A percentile compares a stretch with the other conserved stretches of the same genome.
Evolutionary conservation across 495 filamentous ascomycete genomes (phyloP).

Genomic region (Pseudoneurospora amorphoporcata): DNA sequence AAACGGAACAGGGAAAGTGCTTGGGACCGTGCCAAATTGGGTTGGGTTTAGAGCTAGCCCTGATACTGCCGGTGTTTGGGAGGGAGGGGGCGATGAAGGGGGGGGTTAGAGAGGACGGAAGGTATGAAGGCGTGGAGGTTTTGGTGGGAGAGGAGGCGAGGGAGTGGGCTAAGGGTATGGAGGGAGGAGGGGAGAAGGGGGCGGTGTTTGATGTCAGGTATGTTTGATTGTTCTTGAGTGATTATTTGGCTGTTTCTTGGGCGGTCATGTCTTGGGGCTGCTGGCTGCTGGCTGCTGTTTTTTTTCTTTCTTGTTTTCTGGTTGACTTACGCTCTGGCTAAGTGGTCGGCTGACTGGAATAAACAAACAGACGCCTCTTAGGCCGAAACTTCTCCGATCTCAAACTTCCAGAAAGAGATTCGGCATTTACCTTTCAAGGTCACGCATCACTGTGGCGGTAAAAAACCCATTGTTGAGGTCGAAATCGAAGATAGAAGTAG

Average conservation of each 20-base stretch:
- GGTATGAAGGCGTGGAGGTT: not conserved
- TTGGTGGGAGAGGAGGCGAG: not conserved
- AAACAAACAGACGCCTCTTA: slow-evolving; percentile 58
- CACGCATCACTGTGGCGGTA: slow-evolving; percentile 14
- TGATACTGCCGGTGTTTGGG: slow-evolving; percentile 45
- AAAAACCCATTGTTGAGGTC: slow-evolving; percentile 68
- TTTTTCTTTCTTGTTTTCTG: too few species aligned
- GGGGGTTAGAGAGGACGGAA: not conserved
- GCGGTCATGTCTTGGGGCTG: not conserved
- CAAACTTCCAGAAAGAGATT: slow-evolving; percentile 65
- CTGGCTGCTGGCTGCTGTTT: not conserved
- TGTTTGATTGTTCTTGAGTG: slow-evolving; percentile 38
- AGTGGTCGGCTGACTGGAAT: not conserved
- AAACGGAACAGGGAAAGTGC: slow-evolving; percentile 84
- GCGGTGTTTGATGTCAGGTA: not conserved
- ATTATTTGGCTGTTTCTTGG: too few species aligned
- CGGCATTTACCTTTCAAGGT: slow-evolving; percentile 87
- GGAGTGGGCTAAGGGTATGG: not conserved
- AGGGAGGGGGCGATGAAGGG: not conserved
- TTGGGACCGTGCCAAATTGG: slow-evolving; percentile 78
- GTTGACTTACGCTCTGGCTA: too few species aligned
- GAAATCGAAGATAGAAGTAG: slow-evolving; percentile 48
- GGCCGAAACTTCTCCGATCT: slow-evolving; percentile 76
- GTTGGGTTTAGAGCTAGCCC: slow-evolving; percentile 74
- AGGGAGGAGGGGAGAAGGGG: not conserved